phyloP scores from a whole-genome alignment of 2,329 filamentous ascomycete species.

The Pseudocercospora crystallina region DNA sequence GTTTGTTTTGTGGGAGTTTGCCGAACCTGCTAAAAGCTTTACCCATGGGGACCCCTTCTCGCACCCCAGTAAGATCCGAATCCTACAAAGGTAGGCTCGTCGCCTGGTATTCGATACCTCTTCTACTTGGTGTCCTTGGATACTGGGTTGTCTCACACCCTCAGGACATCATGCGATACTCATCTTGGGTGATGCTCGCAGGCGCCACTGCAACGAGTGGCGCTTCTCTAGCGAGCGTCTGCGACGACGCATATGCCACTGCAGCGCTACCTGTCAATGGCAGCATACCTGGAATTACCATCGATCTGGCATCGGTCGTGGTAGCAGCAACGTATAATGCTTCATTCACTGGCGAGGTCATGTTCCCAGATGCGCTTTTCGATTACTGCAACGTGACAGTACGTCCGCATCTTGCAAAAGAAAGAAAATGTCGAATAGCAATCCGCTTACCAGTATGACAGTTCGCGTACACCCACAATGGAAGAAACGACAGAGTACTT shows the following conservation, averaged over 20 bases:
- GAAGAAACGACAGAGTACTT: constrained; percentile 36
- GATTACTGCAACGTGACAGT: constrained; percentile 38
- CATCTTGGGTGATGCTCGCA: too few relatives aligned
- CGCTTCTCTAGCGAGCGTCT: constrained; percentile 16
- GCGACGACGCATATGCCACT: constrained; percentile 17
- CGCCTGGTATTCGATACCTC: too few relatives aligned
- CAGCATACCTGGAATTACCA: constrained; percentile 35
- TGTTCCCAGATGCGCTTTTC: constrained; percentile 35
- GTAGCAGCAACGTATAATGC: constrained; percentile 38
- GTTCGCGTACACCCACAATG: constrained; percentile 48
- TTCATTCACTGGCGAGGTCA: constrained; percentile 30
- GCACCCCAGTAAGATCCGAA: too few relatives aligned
- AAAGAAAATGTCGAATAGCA: too few relatives aligned
- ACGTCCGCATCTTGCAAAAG: constrained; percentile 17
- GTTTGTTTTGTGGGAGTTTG: too few relatives aligned
- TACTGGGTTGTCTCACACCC: too few relatives aligned
- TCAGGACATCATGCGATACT: too few relatives aligned
- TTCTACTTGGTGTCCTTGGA: too few relatives aligned
- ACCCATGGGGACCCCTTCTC: too few relatives aligned
- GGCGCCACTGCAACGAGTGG: neutral
- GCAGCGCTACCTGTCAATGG: constrained; percentile 13
- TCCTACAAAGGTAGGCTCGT: too few relatives aligned
- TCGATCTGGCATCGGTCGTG: constrained; percentile 41
- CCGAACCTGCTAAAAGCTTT: too few relatives aligned
- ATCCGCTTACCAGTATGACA: neutral